Evolutionary conservation across 306 rosid species (phyloP).

Genomic region (Quercus variabilis): DNA sequence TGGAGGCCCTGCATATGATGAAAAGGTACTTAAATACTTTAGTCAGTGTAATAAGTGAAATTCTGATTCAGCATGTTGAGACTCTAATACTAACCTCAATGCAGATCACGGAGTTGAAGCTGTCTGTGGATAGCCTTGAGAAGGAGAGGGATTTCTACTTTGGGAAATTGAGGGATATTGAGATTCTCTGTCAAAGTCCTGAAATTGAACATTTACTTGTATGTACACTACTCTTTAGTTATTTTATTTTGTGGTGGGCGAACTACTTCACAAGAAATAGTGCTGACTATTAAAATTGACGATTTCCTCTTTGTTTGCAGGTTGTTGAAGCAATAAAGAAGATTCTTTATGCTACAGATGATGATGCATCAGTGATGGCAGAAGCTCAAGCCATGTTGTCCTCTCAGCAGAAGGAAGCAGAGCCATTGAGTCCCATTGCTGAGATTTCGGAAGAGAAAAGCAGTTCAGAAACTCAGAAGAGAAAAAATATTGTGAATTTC

Average conservation of each 20-base stretch:
- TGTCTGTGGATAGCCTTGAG: constrained; percentile 93
- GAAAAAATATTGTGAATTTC: constrained; percentile 60
- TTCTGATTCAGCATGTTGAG: background rate
- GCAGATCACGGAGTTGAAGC: constrained; percentile 86
- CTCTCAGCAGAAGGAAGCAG: constrained; percentile 32
- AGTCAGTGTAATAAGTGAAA: background rate
- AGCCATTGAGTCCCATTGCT: constrained; percentile 69
- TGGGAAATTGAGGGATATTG: constrained; percentile 82
- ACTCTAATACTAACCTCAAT: constrained; percentile 1
- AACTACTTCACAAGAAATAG: background rate
- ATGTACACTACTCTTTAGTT: background rate
- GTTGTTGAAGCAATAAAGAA: constrained; percentile 78
- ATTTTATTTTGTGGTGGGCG: background rate
- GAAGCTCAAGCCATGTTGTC: constrained; percentile 89
- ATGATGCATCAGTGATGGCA: constrained; percentile 68
- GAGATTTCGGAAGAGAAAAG: constrained; percentile 74
- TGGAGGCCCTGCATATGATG: constrained; percentile 61
- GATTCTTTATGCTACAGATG: constrained; percentile 84
- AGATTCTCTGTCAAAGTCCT: constrained; percentile 83
- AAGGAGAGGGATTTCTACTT: constrained; percentile 95
- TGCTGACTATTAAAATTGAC: background rate
- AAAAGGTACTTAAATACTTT: constrained; percentile 47
- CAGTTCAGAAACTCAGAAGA: constrained; percentile 66
- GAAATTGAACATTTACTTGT: constrained; percentile 70
- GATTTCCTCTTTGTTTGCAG: constrained; percentile 32